Conservation (phyloP, 2,329 filamentous ascomycete species). For the Ascochyta fabae region DNA sequence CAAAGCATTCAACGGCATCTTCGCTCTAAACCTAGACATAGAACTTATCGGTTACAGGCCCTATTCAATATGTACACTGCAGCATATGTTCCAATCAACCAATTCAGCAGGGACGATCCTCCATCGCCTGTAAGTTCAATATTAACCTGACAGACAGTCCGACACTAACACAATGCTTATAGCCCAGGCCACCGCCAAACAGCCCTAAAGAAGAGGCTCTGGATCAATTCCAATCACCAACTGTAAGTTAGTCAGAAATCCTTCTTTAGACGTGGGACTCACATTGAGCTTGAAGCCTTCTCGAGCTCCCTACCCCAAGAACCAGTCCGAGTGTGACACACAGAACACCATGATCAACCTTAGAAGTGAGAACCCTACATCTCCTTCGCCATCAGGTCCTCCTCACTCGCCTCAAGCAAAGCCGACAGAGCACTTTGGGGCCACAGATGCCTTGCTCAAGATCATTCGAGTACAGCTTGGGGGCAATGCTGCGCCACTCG, state of each 20-base stretch:
- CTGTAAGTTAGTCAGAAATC: neutral
- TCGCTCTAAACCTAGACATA: neutral
- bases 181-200: conserved; percentile 6
- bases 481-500: neutral
- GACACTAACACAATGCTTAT: neutral
- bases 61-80: neutral
- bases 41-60: neutral
- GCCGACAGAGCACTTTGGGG: neutral
- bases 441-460: neutral
- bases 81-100: neutral
- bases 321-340: neutral
- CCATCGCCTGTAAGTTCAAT: neutral
- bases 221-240: neutral
- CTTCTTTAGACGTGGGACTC: neutral
- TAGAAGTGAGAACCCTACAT: neutral
- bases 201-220: neutral
- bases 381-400: neutral
- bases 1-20: neutral
- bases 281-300: neutral
- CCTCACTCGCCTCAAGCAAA: neutral
- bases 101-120: conserved; percentile 1
- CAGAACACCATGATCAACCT: neutral
- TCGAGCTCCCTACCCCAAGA: neutral
- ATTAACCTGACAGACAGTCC: neutral
- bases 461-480: neutral